Evolutionary conservation across 1,139 yeast species (phyloP).

Genomic region (Geotrichum macrosporum): DNA sequence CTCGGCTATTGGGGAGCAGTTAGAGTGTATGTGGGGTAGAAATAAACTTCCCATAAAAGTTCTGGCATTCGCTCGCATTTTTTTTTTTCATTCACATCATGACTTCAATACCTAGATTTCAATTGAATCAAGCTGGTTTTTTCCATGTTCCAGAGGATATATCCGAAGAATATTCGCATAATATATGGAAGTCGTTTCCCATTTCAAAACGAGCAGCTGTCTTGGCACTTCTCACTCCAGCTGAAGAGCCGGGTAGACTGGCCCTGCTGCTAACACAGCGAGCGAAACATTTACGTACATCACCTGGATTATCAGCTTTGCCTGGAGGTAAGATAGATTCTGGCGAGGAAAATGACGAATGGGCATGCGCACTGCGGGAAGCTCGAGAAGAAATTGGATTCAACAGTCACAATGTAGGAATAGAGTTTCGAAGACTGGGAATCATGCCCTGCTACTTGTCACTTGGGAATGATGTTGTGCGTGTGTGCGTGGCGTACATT

Average conservation of each 20-base stretch:
- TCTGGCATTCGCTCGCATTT: too few relatives aligned
- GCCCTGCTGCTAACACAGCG: conserved; percentile 70
- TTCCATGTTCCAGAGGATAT: neutral
- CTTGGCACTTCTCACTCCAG: conserved; percentile 2
- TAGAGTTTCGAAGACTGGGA: conserved; percentile 47
- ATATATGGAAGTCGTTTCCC: conserved; percentile 52
- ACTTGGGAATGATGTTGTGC: conserved; percentile 68
- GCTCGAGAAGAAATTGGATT: conserved; percentile 81
- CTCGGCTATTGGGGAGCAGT: too few relatives aligned
- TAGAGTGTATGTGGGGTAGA: too few relatives aligned
- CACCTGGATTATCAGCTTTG: conserved; percentile 79
- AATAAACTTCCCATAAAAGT: too few relatives aligned
- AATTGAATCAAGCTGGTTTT: neutral
- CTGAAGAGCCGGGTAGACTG: conserved; percentile 43
- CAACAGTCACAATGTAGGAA: conserved; percentile 33
- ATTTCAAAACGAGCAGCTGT: conserved; percentile 62
- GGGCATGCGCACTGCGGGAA: conserved; percentile 73
- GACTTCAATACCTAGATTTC: neutral
- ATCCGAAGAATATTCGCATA: conserved; percentile 4
- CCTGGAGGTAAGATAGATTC: conserved; percentile 75
- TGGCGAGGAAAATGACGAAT: conserved; percentile 54
- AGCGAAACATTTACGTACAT: conserved; percentile 58
- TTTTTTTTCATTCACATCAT: too few relatives aligned
- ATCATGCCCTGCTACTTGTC: conserved; percentile 69
- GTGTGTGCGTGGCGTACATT: conserved; percentile 72